These are phyloP conservation scores for Pilatotrama ljubarskyi DNA, from an alignment of 768 basidiomycete species.

Conservation along the genomic window DNA sequence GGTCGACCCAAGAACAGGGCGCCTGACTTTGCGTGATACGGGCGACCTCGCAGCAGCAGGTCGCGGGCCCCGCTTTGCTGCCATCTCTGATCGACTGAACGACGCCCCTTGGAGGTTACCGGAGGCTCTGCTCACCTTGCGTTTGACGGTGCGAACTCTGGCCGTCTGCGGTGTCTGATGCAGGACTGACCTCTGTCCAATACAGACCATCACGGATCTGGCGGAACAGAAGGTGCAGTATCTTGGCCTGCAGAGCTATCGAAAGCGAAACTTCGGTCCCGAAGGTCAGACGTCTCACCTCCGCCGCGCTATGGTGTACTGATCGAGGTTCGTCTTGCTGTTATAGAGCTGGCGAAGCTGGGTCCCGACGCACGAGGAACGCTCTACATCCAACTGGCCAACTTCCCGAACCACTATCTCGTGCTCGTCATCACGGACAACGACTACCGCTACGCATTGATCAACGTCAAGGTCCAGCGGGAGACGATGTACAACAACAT, in stretches of 20 bases:
- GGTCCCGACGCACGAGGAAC: slow-evolving; percentile 61
- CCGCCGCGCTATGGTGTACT: not conserved
- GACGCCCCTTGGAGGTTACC: slow-evolving; percentile 63
- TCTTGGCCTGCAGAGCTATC: slow-evolving; percentile 77
- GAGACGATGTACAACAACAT: slow-evolving; percentile 60
- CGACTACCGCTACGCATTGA: slow-evolving; percentile 79
- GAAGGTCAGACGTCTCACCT: slow-evolving; percentile 48
- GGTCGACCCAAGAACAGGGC: slow-evolving; percentile 79
- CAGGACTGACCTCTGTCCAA: not conserved
- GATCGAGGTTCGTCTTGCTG: slow-evolving; percentile 1
- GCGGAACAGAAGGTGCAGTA: slow-evolving; percentile 85
- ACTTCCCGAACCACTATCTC: slow-evolving; percentile 80
- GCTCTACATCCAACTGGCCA: slow-evolving; percentile 76
- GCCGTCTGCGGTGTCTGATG: not conserved
- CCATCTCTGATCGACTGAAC: slow-evolving; percentile 63
- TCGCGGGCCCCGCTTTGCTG: slow-evolving; percentile 63
- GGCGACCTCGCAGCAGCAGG: slow-evolving; percentile 78
- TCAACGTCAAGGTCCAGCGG: slow-evolving; percentile 58
- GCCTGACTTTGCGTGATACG: slow-evolving; percentile 74
- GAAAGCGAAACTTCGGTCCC: slow-evolving; percentile 61
- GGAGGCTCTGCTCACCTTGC: slow-evolving; percentile 56
- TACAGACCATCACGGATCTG: slow-evolving; percentile 80
- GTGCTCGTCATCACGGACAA: slow-evolving; percentile 80
- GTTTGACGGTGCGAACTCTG: slow-evolving; percentile 55
- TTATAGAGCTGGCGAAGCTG: slow-evolving; percentile 66